phyloP scores from a whole-genome alignment of 129 eudicot genomes.

The Logfia minima region DNA sequence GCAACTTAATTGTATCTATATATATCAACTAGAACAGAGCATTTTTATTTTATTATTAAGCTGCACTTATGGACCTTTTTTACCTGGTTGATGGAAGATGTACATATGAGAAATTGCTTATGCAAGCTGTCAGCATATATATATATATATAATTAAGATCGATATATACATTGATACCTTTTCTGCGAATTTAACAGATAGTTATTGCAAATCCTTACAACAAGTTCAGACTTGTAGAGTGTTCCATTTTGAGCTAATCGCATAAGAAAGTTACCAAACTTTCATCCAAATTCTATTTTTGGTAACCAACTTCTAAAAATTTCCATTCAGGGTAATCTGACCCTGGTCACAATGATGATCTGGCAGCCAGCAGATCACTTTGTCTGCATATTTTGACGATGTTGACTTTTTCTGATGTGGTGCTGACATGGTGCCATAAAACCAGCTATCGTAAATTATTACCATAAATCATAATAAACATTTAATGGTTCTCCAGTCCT shows the following conservation, averaged over 20 bases:
- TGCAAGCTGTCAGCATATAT: not conserved
- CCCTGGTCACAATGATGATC: not conserved
- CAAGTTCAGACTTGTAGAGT: not conserved
- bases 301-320: not conserved
- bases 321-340: not conserved
- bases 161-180: not conserved
- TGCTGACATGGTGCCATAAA: not conserved
- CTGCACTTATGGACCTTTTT: not conserved
- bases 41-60: not conserved
- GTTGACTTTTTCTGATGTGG: not conserved
- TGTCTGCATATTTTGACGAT: not conserved
- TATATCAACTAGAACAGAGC: not conserved
- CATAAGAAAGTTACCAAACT: not conserved
- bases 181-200: not conserved
- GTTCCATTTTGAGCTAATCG: not conserved
- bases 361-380: not conserved
- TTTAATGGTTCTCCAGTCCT: not conserved
- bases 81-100: slow-evolving; percentile 10
- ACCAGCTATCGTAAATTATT: not conserved
- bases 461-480: not conserved
- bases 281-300: not conserved
- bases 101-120: slow-evolving; percentile 6
- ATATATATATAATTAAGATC: not conserved
- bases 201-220: not conserved
- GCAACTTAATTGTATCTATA: not conserved